A percentile compares a stretch with the other conserved stretches of the same genome.
phyloP scores from a whole-genome alignment of 495 filamentous ascomycete species.

The Durotheca rogersii region DNA sequence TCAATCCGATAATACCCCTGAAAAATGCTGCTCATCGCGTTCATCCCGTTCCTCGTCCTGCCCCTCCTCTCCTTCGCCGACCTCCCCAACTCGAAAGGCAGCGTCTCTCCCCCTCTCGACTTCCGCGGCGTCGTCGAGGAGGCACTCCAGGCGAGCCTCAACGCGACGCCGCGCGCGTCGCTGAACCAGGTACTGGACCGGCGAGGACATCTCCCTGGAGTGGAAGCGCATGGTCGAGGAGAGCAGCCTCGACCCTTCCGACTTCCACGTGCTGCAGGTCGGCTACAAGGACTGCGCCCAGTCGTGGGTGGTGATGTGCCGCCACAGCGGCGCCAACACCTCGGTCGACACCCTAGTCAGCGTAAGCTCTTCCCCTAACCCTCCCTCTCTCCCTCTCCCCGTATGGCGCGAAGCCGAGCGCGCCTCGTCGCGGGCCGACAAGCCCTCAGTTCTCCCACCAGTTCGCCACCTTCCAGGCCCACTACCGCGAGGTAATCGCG shows the following conservation, averaged over 20 bases:
- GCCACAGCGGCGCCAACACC: constrained; percentile 27
- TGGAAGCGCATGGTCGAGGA: constrained; percentile 2
- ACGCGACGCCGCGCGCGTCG: background rate
- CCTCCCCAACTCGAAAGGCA: background rate
- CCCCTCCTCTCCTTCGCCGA: background rate
- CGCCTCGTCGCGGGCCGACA: no score
- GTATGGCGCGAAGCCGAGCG: no score
- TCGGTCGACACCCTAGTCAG: constrained; percentile 22
- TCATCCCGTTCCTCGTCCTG: background rate
- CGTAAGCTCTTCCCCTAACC: constrained; percentile 4
- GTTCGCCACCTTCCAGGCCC: constrained; percentile 12
- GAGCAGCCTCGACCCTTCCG: constrained; percentile 2
- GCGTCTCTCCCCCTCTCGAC: background rate
- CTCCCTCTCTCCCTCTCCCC: background rate
- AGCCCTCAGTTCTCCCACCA: constrained; percentile 27
- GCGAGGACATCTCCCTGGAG: background rate
- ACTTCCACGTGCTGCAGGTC: constrained; percentile 36
- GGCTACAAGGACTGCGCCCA: constrained; percentile 35
- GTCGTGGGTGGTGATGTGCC: constrained; percentile 37
- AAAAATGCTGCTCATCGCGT: background rate
- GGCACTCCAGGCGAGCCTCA: background rate
- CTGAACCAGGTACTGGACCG: background rate
- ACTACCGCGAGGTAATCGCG: constrained; percentile 8
- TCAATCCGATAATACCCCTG: no score
- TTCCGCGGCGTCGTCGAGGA: constrained; percentile 1